These are phyloP conservation scores for Capsicum chinense DNA, from an alignment of 257 asterid species.

Conservation along the genomic window DNA sequence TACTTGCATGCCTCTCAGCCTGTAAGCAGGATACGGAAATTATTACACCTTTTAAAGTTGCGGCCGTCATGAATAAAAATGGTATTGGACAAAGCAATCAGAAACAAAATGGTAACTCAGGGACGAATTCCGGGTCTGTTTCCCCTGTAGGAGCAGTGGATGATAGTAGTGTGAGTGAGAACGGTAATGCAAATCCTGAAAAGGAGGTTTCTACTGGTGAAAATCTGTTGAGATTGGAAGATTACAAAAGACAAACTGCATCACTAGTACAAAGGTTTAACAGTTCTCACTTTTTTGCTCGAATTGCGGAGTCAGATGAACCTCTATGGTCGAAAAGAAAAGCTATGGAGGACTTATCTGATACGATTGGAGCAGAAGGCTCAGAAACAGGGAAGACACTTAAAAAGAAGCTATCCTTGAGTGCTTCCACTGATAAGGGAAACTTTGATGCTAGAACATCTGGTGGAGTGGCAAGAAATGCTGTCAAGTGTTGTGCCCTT, in stretches of 20 bases:
- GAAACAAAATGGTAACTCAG: constrained; percentile 57
- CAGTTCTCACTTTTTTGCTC: constrained; percentile 86
- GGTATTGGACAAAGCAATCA: constrained; percentile 57
- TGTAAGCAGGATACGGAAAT: constrained; percentile 88
- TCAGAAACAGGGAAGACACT: constrained; percentile 45
- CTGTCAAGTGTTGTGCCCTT: constrained; percentile 79
- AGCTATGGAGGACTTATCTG: constrained; percentile 51
- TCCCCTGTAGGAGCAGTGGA: constrained; percentile 37
- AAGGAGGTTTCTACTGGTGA: constrained; percentile 70
- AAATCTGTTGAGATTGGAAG: constrained; percentile 88
- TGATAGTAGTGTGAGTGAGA: constrained; percentile 45
- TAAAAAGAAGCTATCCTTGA: constrained; percentile 47
- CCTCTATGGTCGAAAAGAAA: constrained; percentile 87
- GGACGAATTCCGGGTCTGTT: constrained; percentile 43
- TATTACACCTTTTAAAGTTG: constrained; percentile 96
- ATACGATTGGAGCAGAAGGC: constrained; percentile 42
- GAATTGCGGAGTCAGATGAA: constrained; percentile 79
- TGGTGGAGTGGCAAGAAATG: constrained; percentile 95
- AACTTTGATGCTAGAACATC: constrained; percentile 72
- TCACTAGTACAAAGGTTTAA: constrained; percentile 66
- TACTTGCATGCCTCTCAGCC: constrained; percentile 87
- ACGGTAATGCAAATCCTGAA: constrained; percentile 48
- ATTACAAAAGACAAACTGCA: constrained; percentile 79
- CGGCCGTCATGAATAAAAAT: constrained; percentile 84
- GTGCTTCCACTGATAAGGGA: constrained; percentile 81